Conservation (phyloP, 106 monocot species). For the Hemerocallis citrina region DNA sequence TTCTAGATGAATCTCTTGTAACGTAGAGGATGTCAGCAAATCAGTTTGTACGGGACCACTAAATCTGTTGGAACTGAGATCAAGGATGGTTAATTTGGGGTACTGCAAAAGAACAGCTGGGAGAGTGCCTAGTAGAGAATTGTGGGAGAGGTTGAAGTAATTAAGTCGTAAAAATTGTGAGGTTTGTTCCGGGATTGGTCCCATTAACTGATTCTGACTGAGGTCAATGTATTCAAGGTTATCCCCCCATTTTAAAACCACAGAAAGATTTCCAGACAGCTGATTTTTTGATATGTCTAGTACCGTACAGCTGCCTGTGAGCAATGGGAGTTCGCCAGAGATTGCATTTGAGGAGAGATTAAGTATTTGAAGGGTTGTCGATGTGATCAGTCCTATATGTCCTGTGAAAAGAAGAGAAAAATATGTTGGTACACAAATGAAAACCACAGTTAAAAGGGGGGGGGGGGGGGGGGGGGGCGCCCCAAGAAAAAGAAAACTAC, state of each 20-base stretch:
- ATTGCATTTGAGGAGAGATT: conserved; percentile 90
- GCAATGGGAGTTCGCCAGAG: conserved; percentile 72
- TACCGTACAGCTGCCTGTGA: conserved; percentile 67
- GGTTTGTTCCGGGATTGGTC: conserved; percentile 54
- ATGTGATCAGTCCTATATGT: conserved; percentile 83
- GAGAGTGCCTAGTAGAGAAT: conserved; percentile 33
- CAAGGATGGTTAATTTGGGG: conserved; percentile 65
- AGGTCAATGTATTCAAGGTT: conserved; percentile 77
- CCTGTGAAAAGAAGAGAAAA: conserved; percentile 32
- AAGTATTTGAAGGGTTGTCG: conserved; percentile 64
- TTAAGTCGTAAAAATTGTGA: conserved; percentile 77
- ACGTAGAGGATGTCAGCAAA: conserved; percentile 46
- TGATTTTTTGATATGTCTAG: conserved; percentile 78
- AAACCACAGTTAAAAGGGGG: too few species aligned
- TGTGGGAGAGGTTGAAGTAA: conserved; percentile 71
- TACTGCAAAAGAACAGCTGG: conserved; percentile 47
- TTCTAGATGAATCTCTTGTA: conserved; percentile 69
- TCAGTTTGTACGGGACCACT: conserved; percentile 34
- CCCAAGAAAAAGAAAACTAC: too few species aligned
- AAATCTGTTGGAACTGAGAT: conserved; percentile 69
- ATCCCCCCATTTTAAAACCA: conserved; percentile 72
- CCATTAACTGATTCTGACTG: conserved; percentile 65
- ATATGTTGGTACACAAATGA: background rate
- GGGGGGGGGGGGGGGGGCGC: too few species aligned
- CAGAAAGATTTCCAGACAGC: conserved; percentile 80